Base-by-base conservation (phyloP, 495 filamentous ascomycete species). In the Penicillium angulare region DNA sequence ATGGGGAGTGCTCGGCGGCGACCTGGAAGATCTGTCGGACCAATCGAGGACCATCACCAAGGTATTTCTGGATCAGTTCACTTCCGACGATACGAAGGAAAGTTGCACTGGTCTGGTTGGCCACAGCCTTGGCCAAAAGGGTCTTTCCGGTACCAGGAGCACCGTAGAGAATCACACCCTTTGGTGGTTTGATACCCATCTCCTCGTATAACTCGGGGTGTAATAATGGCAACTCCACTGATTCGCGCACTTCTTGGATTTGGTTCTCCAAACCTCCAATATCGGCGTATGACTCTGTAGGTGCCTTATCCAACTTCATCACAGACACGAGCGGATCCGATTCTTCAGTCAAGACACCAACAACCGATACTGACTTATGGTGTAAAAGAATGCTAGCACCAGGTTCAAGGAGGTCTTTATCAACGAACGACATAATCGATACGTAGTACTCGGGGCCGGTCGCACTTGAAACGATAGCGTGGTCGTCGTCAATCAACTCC, bases 361-460 rank as follows among this genome's bases (percentile, higher is more conserved):
- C 93, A 43, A 99, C 96, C 8, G 91, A 96, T 26, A 97, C 95
- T 16, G 87, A 90, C 73, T 99, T 99, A 72, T 99, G 93, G 63
- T 99, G 93, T 39, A 99, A 77, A 23, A 99, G 77, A 50, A 99
- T 92, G 63, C 90, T 96, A 15, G 93, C 92, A 45, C 93, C 93
- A 5, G 93, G 93, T 69, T 99, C 93, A 13, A 99, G 83, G 9
- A 99, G 81, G 62, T 99, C 93, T 73, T 99, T 99, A 76, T 99
- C 93, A 32, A 99, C 93, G 60, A 99, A 99, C 33, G 92, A 97
- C 93, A 99, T 99, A 80, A 99, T 99, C 43, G 91, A 96, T 51
- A 99, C 93, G 67, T 99, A 99, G 77, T 97, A 99, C 68, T 99
- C 93, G 2, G 93, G 95, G 0, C 93, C 93, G 10, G 95, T 97